Evolutionary conservation across 164 flowering plant species (phyloP), one percentile per base, ranked within the genome.

Genomic region (Umbellularia californica): DNA sequence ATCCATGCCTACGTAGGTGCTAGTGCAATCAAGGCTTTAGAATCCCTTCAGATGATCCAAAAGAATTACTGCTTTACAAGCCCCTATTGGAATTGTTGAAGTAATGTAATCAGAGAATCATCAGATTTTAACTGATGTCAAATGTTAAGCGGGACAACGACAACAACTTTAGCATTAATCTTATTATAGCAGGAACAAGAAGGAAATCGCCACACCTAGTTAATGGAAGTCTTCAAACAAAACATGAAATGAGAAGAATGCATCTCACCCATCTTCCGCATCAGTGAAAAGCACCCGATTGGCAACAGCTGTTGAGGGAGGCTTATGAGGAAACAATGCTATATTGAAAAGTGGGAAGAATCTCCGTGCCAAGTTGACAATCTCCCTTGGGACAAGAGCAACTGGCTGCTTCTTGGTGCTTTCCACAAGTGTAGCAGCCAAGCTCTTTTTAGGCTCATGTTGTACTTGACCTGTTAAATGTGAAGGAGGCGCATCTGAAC

Each of bases 281-380:
- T 90, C 97, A 78, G 98, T 96, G 82, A 96, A 96, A 80, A 96
- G 98, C 77, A 92, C 86, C 78, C 98, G 85, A 77, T 85, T 94
- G 50, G 85, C 90, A 69, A 88, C 84, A 77, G 90, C 50, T 20
- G 77, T 77, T 41, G 91, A 88, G 20, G 99, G 98, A 81, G 98
- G 99, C 87, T 90, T 92, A 75, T 90, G 94, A 3, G 99, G 99
- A 83, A 86, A 96, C 68, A 96, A 79, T 70, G 92, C 89, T n/a
- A 92, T 84, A 85, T 96, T 96, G 75, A 96, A 96, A 55, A 94
- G 74, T 15, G 90, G 86, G 74, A 84, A 80, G 77, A 96, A 96
- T 74, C 85, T 86, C 80, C 82, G 83, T 2, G 90, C 88, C 75
- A 94, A 81, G 76, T 87, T 84, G 47, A 84, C 89, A 77, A 96